A percentile compares a stretch with the other conserved stretches of the same genome.
These are phyloP conservation scores for Priceomyces fermenticarens DNA, from an alignment of 805 yeast species.

Conservation along the genomic window DNA sequence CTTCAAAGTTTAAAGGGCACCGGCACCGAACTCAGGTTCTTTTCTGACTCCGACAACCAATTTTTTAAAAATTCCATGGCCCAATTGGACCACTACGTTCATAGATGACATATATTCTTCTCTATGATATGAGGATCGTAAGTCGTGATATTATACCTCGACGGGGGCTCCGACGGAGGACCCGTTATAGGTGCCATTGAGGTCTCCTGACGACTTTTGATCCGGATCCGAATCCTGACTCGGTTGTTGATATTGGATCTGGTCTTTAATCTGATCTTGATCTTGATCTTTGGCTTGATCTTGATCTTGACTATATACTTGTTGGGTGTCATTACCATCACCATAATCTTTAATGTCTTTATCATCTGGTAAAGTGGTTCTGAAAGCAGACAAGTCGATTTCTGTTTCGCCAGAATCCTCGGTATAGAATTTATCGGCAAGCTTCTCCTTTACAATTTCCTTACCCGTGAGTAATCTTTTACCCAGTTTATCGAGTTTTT, in stretches of 20 bases:
- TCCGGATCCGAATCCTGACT: too few species aligned
- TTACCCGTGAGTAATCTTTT: slow-evolving; percentile 61
- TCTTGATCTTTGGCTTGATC: too few species aligned
- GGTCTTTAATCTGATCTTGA: too few species aligned
- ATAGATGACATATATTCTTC: too few species aligned
- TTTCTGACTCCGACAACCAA: slow-evolving; percentile 33
- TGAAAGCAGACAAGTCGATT: slow-evolving; percentile 58
- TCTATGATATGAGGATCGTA: too few species aligned
- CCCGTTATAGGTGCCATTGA: too few species aligned
- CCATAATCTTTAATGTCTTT: slow-evolving; percentile 66
- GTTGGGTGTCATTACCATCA: slow-evolving; percentile 44
- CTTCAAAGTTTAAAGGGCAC: slow-evolving; percentile 26
- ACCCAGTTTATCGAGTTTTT: slow-evolving; percentile 31
- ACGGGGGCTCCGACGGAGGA: too few species aligned
- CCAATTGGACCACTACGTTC: too few species aligned
- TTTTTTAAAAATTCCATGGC: slow-evolving; percentile 17
- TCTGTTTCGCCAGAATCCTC: slow-evolving; percentile 50
- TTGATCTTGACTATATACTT: not conserved
- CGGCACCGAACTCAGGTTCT: slow-evolving; percentile 25
- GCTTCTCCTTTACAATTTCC: slow-evolving; percentile 63
- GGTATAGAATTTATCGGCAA: slow-evolving; percentile 50
- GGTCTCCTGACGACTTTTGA: too few species aligned
- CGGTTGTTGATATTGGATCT: too few species aligned
- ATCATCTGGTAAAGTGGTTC: slow-evolving; percentile 51
- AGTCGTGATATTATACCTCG: too few species aligned